Conservation (phyloP, 495 filamentous ascomycete species). For the Aspergillus nidulans region DNA sequence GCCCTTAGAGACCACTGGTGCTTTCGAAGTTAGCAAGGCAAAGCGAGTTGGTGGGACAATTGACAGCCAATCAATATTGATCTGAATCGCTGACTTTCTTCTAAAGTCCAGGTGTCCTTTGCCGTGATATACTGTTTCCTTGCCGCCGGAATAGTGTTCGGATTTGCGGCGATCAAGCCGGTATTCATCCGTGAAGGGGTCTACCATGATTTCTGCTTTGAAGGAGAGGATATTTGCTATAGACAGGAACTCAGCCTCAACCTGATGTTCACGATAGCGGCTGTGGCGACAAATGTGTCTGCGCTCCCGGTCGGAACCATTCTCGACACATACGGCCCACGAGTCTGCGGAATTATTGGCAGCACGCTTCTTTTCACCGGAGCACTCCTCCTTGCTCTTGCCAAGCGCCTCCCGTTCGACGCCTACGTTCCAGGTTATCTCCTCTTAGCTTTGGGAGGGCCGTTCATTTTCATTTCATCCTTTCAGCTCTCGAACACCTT, state of each 20-base stretch:
- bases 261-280: slow-evolving; percentile 91
- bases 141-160: slow-evolving; percentile 73
- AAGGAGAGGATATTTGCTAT: slow-evolving; percentile 61
- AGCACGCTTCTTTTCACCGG: slow-evolving; percentile 65
- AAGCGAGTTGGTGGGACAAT: slow-evolving; percentile 58
- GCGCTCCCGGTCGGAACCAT: slow-evolving; percentile 83
- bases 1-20: slow-evolving; percentile 48
- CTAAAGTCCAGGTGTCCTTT: slow-evolving; percentile 38
- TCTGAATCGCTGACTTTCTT: neutral
- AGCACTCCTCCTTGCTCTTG: slow-evolving; percentile 65
- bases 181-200: slow-evolving; percentile 72
- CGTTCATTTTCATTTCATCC: slow-evolving; percentile 84
- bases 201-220: slow-evolving; percentile 60
- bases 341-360: slow-evolving; percentile 70
- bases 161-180: slow-evolving; percentile 78
- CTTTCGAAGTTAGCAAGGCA: slow-evolving; percentile 63
- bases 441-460: slow-evolving; percentile 77
- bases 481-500: slow-evolving; percentile 95
- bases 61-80: no score
- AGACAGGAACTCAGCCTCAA: slow-evolving; percentile 78
- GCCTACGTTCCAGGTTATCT: slow-evolving; percentile 76
- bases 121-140: slow-evolving; percentile 80
- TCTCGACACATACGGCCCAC: slow-evolving; percentile 77
- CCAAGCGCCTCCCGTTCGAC: slow-evolving; percentile 58
- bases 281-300: slow-evolving; percentile 76